Evolutionary conservation across 169 alveolate genomes (phyloP), one percentile per base, ranked within the genome.

Genomic region (Plasmodium billcollinsi): DNA sequence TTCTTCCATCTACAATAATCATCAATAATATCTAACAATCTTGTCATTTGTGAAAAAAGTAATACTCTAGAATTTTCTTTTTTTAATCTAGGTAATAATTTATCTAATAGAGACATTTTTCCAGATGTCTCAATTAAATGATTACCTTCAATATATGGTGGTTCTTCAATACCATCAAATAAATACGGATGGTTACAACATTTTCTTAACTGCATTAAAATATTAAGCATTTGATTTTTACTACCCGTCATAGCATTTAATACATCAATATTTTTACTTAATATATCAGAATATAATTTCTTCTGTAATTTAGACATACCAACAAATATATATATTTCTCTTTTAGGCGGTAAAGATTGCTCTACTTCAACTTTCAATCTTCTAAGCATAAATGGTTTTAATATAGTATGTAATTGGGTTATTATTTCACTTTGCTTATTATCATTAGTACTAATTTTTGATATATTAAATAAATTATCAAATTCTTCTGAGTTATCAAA

Each of bases 111-210:
- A 54, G 95, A 78, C 97, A 97, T 95, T 88, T 98, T 98, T 12
- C 99, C 99, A 26, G 98, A 94, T 26, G 95, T 93, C 20, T 91
- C 95, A 3, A 97, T 95, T n/a, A 98, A 88, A 86, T 97, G 98
- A 90, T 98, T 98, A 14, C 98, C 99, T 26, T 92, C 93, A 18
- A 89, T 95, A n/a, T 94, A 94, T 33, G 95, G 94, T 6, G 97
- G 97, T 74, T 94, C 96, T 90, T 97, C 99, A 29, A 96, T 93
- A 3, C 98, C 99, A 71, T 97, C 98, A 78, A 90, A 97, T 43
- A 98, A 96, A 89, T 97, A 99, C 4, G 99, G 99, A 92, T 97
- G 99, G 88, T 98, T 98, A 90, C 99, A 98, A 14, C 99, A 99
- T 94, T 98, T 98, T 88, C 99, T 96, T 65, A 98, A 97, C 93